Percentiles rank a stretch among this genome's conserved stretches.
Evolutionary conservation across 169 alveolate genomes (phyloP).

Genomic region (Ichthyophthirius multifiliis): DNA sequence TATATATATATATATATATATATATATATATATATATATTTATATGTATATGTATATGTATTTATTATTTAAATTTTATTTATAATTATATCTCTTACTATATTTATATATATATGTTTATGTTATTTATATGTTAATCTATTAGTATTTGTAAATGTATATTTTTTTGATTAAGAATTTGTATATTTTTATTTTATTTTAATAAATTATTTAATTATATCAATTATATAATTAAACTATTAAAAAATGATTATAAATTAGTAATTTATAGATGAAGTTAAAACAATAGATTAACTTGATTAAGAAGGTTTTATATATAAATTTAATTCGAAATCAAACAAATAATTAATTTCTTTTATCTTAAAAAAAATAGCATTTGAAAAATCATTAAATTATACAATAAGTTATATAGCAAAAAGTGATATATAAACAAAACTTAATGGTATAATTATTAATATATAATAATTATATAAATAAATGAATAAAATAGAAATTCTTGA

Average conservation of each 20-base stretch:
- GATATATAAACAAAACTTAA: neutral
- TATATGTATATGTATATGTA: no score
- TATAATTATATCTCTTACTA: no score
- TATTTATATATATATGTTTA: no score
- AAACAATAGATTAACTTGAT: neutral
- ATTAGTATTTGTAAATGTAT: no score
- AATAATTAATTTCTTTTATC: neutral
- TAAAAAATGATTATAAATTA: neutral
- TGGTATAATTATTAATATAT: neutral
- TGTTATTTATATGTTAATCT: no score
- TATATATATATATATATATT: no score
- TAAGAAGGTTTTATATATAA: neutral
- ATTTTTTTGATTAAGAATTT: no score
- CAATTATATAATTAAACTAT: no score
- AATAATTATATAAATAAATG: neutral
- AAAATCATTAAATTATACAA: neutral
- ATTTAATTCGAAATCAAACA: neutral
- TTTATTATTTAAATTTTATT: no score
- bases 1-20: no score
- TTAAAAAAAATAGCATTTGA: neutral
- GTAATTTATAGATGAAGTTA: neutral
- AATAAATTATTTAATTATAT: no score
- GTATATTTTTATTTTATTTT: no score
- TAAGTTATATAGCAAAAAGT: constrained; percentile 8
- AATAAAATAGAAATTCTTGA: neutral